Evolutionary conservation across 441 rosid genomes (phyloP), one percentile per base, ranked within the genome.

Genomic region (Erysimum pusillum): DNA sequence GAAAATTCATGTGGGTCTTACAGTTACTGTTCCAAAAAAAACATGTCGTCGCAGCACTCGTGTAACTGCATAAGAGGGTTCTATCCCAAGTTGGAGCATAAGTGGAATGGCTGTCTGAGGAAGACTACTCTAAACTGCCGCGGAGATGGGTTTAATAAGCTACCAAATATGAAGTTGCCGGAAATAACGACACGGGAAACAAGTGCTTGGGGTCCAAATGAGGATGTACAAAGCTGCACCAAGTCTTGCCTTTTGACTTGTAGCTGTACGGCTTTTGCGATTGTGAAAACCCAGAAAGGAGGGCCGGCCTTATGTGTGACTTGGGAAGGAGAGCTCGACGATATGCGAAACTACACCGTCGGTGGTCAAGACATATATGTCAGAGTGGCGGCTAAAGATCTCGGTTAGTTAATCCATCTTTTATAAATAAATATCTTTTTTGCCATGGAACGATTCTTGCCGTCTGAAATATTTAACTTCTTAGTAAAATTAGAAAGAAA

Each of bases 151-250:
- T 54, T 54, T 54, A 1, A 6, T 6, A 54, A 6, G 59, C 15
- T 54, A 13, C 15, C 12, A 54, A 13, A 54, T 54, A 54, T 54
- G 59, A 54, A 28, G 34, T 52, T 52, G 58, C 58, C 58, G 58
- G 20, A 22, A 22, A 22, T 22, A 22, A 22, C 25, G 25, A 22
- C 25, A 22, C 25, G 25, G 25, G 25, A 22, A 1, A 22, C 25
- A 22, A 22, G 25, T 22, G 25, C 25, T 22, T 22, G 25, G 25
- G 25, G 25, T 22, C 25, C 25, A 22, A 22, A 22, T 22, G 25
- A 22, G 25, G 25, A 22, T 22, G 25, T 22, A 22, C 25, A 22
- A 22, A 22, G 25, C 46, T 42, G 46, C 46, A 42, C 11, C 22
- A 9, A 15, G 10, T 42, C 53, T 15, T 48, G 34, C n/a, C 58